A percentile compares a stretch with the other conserved stretches of the same genome.
phyloP scores from a whole-genome alignment of 2,329 filamentous ascomycete species.

The Aspergillus tubingensis region DNA sequence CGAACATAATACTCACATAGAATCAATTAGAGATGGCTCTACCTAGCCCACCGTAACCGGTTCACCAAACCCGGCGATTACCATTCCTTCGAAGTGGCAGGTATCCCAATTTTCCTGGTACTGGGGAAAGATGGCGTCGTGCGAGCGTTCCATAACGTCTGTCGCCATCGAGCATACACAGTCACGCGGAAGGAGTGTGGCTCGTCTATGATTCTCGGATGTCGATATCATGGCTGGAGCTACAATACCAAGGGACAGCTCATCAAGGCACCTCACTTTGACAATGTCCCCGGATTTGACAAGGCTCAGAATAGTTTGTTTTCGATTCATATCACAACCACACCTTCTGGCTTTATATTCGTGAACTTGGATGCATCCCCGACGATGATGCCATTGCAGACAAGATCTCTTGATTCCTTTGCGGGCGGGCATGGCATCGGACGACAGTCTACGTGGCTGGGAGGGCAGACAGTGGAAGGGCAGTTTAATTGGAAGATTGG shows the following conservation, averaged over 20 bases:
- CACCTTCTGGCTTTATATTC: constrained; percentile 28
- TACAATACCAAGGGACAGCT: constrained; percentile 60
- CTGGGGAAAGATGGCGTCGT: constrained; percentile 54
- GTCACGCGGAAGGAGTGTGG: constrained; percentile 57
- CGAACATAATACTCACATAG: not conserved
- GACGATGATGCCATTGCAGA: not conserved
- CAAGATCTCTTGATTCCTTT: constrained; percentile 17
- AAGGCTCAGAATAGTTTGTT: constrained; percentile 59
- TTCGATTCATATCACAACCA: constrained; percentile 30
- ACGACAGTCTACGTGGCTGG: constrained; percentile 26
- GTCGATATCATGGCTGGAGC: constrained; percentile 66
- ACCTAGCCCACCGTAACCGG: constrained; percentile 44
- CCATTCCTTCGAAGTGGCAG: constrained; percentile 57
- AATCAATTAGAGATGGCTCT: constrained; percentile 37
- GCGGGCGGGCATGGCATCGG: constrained; percentile 10
- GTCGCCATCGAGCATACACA: constrained; percentile 62
- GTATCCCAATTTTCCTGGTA: constrained; percentile 59
- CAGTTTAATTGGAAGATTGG: constrained; percentile 39
- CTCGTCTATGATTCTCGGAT: constrained; percentile 55
- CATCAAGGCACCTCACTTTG: constrained; percentile 62
- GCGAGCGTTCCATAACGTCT: constrained; percentile 65
- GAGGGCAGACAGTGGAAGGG: constrained; percentile 30
- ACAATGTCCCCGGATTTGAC: constrained; percentile 59
- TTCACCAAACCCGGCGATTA: constrained; percentile 59
- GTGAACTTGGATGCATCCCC: constrained; percentile 28